These are phyloP conservation scores for Fomitopsis schrenkii DNA, from an alignment of 1,284 basidiomycete genomes.

Conservation along the genomic window DNA sequence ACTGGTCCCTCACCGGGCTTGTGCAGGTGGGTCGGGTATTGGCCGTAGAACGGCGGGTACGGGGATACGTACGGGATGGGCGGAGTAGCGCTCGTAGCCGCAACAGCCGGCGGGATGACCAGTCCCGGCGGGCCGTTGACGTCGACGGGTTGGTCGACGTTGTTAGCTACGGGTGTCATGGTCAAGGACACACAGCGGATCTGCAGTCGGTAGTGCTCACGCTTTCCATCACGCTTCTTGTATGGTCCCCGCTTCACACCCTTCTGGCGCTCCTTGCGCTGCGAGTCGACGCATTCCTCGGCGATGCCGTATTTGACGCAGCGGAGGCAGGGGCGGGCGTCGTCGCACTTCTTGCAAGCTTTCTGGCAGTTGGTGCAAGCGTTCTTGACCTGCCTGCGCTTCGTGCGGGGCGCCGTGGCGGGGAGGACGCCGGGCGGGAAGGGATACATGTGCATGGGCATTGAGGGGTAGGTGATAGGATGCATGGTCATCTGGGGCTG, in stretches of 20 bases:
- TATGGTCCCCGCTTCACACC: constrained; percentile 87
- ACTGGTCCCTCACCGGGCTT: constrained; percentile 50
- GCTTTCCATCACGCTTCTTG: constrained; percentile 88
- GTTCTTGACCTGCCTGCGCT: constrained; percentile 87
- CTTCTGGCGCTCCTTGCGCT: constrained; percentile 82
- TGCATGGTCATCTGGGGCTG: constrained; percentile 49
- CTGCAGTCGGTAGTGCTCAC: constrained; percentile 38
- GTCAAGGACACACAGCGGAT: background rate
- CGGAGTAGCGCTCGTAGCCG: constrained; percentile 36
- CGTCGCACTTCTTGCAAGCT: constrained; percentile 89
- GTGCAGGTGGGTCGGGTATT: constrained; percentile 43
- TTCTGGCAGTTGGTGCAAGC: constrained; percentile 88
- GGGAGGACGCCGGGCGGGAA: constrained; percentile 48
- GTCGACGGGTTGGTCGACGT: constrained; percentile 47
- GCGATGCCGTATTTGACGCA: constrained; percentile 82
- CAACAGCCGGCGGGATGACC: constrained; percentile 38
- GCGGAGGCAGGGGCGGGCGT: constrained; percentile 79
- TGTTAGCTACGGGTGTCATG: constrained; percentile 41
- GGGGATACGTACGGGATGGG: constrained; percentile 44
- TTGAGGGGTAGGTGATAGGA: constrained; percentile 45
- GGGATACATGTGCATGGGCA: constrained; percentile 66
- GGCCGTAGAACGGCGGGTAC: constrained; percentile 41
- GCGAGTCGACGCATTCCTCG: constrained; percentile 77
- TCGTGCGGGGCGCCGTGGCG: constrained; percentile 51
- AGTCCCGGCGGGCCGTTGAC: constrained; percentile 40